Base-by-base conservation (phyloP, 2,329 filamentous ascomycete species). In the Exutisphaerella laricina region DNA sequence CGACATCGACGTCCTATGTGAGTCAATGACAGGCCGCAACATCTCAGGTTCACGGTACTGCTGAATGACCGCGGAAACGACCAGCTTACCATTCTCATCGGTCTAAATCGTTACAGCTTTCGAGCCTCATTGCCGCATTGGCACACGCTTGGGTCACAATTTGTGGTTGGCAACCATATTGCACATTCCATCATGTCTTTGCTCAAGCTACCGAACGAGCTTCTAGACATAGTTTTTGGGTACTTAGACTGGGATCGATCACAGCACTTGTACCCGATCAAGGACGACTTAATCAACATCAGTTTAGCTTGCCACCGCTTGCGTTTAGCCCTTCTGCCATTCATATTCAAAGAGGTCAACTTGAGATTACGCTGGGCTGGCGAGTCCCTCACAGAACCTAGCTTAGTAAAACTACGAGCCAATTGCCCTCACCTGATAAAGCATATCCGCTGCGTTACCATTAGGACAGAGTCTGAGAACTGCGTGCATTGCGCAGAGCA, bases 211-310 rank as follows among this genome's bases (percentile, higher is more conserved):
- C 50, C 53, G 4, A 46, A 35, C 1, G 53, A 56, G 25, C 38
- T 56, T 3, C 46, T 56, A 2, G 44, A 50, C 34, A 28, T 48
- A 4, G 40, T 54, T n/a, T 50, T 42, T n/a, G 25, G 12, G 26
- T 53, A 50, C 31, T 43, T 56, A 5, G 49, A 54, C 29, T 56
- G 53, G 53, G 45, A 51, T 29, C 47, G 45, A 7, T 22, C 42
- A 6, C 13, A 25, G 6, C 22, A 45, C 12, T 31, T 51, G 2
- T 41, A 44, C 13, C 50, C 53, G 3, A 22, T 22, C 12, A 45
- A 47, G 13, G 25, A 25, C 10, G 43, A 48, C 39, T 23, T 54
- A 16, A 36, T 49, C 43, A 46, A 31, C 26, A 23, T 40, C 31
- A 45, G 39, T 38, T 32, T 48, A 25, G 45, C 45, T 7, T 49